Base-by-base conservation (phyloP, 1,284 basidiomycete genomes). In the Leucoagaricus sp. region DNA sequence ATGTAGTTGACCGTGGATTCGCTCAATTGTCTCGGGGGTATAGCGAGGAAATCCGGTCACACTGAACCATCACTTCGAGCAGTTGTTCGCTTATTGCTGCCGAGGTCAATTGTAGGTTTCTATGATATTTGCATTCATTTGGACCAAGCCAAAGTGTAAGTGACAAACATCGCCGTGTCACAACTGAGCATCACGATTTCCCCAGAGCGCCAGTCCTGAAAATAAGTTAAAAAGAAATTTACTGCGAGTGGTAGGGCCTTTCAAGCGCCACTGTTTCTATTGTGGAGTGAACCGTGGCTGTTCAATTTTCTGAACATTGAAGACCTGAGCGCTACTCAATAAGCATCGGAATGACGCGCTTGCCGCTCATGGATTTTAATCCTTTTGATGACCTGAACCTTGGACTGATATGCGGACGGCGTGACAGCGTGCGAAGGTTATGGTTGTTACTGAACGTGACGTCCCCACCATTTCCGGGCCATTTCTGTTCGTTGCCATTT, bases 401-500 rank as follows among this genome's bases (percentile, higher is more conserved):
- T 17, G 31, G 31, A 41, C 34, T 33, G 36, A 45, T 38, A 33
- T 23, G 29, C 1, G 41, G 10, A 17, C 21, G n/a, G 41, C 21
- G 42, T 53, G 42, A 53, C 49, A 26, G 7, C 34, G 31, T 53
- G 44, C 21, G 41, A 40, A 21, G 21, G 40, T 25, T 21, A 28
- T 10, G 12, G 17, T 40, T 25, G 45, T 55, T 46, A 55, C 53
- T 28, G 19, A 7, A 26, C 34, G 53, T 40, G 36, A 41, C 45
- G 10, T 19, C 12, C n/a, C 21, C 10, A n/a, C 25, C 36, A 47
- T 40, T 15, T 52, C 25, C 38, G 36, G 9, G 28, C 48, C 47
- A 21, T 46, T 45, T 51, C 44, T 57, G 55, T 57, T 57, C 29
- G 55, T 57, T 57, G 55, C 55, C 25, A 50, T 38, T 50, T 23